Conservation (phyloP, 2,329 filamentous ascomycete species). For the Epichloe baconii region DNA sequence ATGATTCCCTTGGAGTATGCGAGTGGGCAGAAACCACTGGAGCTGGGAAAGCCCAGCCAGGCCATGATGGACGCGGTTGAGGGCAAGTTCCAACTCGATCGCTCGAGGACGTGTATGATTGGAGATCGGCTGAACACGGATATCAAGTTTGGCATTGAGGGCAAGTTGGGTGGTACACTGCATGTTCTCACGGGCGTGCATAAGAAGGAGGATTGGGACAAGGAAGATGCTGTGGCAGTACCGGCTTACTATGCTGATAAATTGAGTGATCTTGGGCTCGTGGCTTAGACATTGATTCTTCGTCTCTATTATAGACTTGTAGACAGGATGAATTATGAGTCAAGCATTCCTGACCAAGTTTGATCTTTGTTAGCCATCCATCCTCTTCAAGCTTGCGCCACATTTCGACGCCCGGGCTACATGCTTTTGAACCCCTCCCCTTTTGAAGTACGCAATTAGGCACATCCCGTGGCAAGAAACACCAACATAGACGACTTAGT, state of each 20-base stretch:
- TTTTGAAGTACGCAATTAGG: neutral
- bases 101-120: slow-evolving; percentile 82
- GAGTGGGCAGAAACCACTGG: slow-evolving; percentile 54
- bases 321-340: neutral
- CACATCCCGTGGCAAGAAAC: neutral
- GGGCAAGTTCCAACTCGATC: slow-evolving; percentile 84
- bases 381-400: neutral
- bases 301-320: slow-evolving; percentile 2
- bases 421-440: neutral
- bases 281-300: slow-evolving; percentile 8
- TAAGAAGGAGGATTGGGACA: slow-evolving; percentile 72
- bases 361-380: neutral
- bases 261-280: slow-evolving; percentile 55
- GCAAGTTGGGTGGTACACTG: slow-evolving; percentile 78
- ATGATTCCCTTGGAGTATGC: slow-evolving; percentile 67
- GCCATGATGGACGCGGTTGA: slow-evolving; percentile 99
- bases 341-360: neutral
- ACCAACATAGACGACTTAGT: slow-evolving; percentile 7
- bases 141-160: slow-evolving; percentile 88
- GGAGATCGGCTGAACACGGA: slow-evolving; percentile 91
- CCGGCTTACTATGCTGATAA: slow-evolving; percentile 77
- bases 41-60: slow-evolving; percentile 88
- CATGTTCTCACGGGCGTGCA: slow-evolving; percentile 84
- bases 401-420: neutral
- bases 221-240: slow-evolving; percentile 51